Conservation (phyloP, 805 yeast species). For the Candida namnaoensis region DNA sequence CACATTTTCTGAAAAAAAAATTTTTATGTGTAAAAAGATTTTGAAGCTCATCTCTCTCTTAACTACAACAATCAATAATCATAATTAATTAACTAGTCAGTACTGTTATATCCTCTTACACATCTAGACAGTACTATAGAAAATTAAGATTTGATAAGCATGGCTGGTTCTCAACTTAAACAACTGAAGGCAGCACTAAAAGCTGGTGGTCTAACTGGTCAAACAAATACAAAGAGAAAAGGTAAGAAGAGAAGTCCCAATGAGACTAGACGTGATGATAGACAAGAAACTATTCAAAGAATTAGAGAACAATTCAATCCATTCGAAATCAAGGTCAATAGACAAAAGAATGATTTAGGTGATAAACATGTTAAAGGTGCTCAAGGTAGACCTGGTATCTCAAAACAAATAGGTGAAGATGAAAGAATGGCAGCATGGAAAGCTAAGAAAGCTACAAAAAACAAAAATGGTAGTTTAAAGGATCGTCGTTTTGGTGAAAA, state of each 20-base stretch:
- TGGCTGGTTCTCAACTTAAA: slow-evolving; percentile 88
- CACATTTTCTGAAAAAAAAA: too few species aligned
- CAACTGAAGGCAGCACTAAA: slow-evolving; percentile 70
- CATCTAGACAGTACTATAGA: background rate
- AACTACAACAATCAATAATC: too few species aligned
- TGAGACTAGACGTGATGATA: slow-evolving; percentile 66
- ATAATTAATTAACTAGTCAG: too few species aligned
- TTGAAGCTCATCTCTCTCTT: too few species aligned
- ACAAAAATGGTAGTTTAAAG: slow-evolving; percentile 67
- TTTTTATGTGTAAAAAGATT: too few species aligned
- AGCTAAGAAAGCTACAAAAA: slow-evolving; percentile 49
- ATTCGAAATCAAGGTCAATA: slow-evolving; percentile 70
- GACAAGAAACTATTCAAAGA: slow-evolving; percentile 39
- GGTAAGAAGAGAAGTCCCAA: slow-evolving; percentile 45
- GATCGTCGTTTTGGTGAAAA: slow-evolving; percentile 93
- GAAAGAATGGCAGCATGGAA: slow-evolving; percentile 55
- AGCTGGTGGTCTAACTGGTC: slow-evolving; percentile 80
- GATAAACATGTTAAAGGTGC: slow-evolving; percentile 34
- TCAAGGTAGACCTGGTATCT: slow-evolving; percentile 60
- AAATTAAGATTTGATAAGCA: slow-evolving; percentile 12
- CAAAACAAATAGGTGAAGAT: slow-evolving; percentile 63
- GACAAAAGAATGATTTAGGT: slow-evolving; percentile 51
- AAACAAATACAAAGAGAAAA: slow-evolving; percentile 53
- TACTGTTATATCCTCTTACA: too few species aligned
- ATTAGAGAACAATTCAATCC: slow-evolving; percentile 86